Conservation (phyloP, 208 protist species). For the Phytomonas francai region DNA sequence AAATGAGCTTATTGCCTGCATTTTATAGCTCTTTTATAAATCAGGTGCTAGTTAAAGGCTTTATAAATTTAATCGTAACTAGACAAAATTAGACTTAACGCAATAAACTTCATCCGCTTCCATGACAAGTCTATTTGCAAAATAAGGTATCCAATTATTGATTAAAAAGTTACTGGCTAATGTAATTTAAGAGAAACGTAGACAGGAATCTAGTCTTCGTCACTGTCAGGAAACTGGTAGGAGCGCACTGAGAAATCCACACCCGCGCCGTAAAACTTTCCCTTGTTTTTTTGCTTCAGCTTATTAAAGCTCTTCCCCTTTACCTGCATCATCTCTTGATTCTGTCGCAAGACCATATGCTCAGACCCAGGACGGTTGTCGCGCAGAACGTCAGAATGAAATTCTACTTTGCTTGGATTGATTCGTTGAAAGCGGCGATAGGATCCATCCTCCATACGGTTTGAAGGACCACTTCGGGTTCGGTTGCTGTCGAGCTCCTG, state of each 20-base stretch:
- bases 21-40: background rate
- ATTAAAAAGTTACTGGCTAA: background rate
- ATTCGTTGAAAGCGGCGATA: constrained; percentile 71
- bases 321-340: constrained; percentile 85
- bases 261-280: constrained; percentile 73
- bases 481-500: constrained; percentile 14
- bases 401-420: constrained; percentile 59
- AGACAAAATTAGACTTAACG: background rate
- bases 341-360: constrained; percentile 67
- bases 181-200: background rate
- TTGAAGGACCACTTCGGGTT: constrained; percentile 17
- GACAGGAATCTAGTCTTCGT: constrained; percentile 36
- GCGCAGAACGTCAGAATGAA: constrained; percentile 40
- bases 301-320: constrained; percentile 86
- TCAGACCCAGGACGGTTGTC: constrained; percentile 62
- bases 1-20: background rate
- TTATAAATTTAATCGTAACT: background rate
- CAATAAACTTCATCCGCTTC: background rate
- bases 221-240: constrained; percentile 81
- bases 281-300: constrained; percentile 88
- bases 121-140: background rate
- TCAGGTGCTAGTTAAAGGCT: background rate
- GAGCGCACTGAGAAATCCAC: constrained; percentile 66
- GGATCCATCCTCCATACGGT: constrained; percentile 35
- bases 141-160: background rate